These are phyloP conservation scores for Ceratocystis lukuohia DNA, from an alignment of 2,329 filamentous ascomycete genomes.

Conservation along the genomic window DNA sequence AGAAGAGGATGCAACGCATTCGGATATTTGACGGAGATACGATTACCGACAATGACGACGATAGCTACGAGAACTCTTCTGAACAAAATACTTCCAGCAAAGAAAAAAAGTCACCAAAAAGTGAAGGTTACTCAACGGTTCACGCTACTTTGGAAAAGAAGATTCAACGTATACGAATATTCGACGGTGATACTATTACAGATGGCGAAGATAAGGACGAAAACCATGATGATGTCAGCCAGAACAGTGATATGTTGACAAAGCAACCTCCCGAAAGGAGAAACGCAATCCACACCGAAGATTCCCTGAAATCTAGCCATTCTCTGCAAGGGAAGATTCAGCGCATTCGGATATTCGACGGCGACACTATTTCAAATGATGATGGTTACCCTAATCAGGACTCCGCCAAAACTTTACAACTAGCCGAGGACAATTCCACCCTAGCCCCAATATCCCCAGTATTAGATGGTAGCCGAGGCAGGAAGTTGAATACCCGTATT, in stretches of 20 bases:
- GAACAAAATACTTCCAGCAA: background rate
- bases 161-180: background rate
- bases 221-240: no score
- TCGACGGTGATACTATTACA: background rate
- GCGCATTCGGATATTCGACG: background rate
- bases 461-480: background rate
- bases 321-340: background rate
- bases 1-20: constrained; percentile 1
- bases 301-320: no score
- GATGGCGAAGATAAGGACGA: background rate
- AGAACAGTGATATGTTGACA: no score
- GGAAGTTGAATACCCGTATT: background rate
- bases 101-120: background rate
- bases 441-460: background rate
- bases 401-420: background rate
- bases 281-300: no score
- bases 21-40: constrained; percentile 7
- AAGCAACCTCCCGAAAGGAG: no score
- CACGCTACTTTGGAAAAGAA: background rate
- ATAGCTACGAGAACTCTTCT: background rate
- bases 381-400: background rate
- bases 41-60: background rate
- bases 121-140: background rate
- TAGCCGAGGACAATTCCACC: background rate
- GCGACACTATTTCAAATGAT: background rate